A percentile compares a stretch with the other conserved stretches of the same genome.
These are phyloP conservation scores for Carallia brachiata DNA, from an alignment of 345 rosid genomes.

Conservation along the genomic window DNA sequence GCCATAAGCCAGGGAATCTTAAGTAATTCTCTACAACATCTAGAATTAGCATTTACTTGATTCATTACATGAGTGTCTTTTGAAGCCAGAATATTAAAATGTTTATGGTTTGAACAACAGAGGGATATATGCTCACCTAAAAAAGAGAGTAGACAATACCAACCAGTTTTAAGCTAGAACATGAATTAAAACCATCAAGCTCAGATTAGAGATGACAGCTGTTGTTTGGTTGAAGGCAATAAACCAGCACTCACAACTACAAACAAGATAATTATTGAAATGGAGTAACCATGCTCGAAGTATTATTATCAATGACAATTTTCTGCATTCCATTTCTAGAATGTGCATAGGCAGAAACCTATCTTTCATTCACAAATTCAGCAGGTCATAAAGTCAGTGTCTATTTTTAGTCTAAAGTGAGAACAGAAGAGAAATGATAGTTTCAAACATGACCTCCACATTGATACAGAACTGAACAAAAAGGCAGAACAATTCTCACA, in stretches of 20 bases:
- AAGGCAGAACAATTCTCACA: too few relatives aligned
- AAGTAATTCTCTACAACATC: background rate
- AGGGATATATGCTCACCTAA: background rate
- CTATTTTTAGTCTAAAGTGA: background rate
- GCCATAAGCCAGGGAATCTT: background rate
- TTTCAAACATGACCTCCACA: background rate
- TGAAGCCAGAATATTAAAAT: background rate
- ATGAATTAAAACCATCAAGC: background rate
- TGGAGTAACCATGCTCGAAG: background rate
- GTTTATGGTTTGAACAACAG: background rate
- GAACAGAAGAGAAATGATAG: background rate
- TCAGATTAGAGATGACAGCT: background rate
- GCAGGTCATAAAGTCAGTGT: background rate
- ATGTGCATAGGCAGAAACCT: background rate
- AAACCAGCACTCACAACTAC: background rate
- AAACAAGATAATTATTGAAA: background rate
- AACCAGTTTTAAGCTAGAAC: background rate
- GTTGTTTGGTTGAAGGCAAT: background rate
- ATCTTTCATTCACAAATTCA: background rate
- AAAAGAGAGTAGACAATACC: too few relatives aligned
- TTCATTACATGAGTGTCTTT: background rate
- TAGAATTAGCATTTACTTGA: background rate
- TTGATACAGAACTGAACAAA: background rate
- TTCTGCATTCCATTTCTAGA: background rate
- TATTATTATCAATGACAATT: background rate